Base-by-base conservation (phyloP, 805 yeast species). In the Sugiyamaella valdiviana region DNA sequence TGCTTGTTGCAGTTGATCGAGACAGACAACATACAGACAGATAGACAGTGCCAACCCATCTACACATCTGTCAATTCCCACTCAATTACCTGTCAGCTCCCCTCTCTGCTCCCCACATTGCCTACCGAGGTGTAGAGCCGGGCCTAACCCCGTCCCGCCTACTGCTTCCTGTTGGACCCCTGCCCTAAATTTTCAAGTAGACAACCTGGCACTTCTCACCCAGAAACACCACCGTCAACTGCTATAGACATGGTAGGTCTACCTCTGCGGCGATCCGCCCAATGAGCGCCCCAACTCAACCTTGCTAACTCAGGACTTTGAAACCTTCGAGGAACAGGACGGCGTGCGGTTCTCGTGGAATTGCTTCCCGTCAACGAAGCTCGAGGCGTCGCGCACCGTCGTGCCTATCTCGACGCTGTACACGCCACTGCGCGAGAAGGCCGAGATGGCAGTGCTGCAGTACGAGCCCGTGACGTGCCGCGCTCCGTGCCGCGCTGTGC, bases 391-490 rank as follows among this genome's bases (percentile, higher is more conserved):
- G 59, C 84, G 93, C 57, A 84, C 89, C 61, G 95, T 91, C 16
- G 90, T 93, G 26, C 99, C 99, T 10, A 82, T 93, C 35, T 95
- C 97, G 38, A 83, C 96, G 48, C 71, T 93, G 53, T 93, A 89
- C 73, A 90, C 97, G n/a, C 99, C 99, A 6, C 76, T 93, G 58
- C 80, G 87, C 60, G 79, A 79, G 50, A 78, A 85, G 56, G 84
- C 83, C 51, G 89, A 83, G 54, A 72, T 88, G 53, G 83, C 87
- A 15, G 69, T 85, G 46, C 88, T 91, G 49, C 78, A 78, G 59
- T 88, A 89, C 67, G 96, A 90, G 65, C 97, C 97, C 10, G 80
- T 82, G 45, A 69, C 79, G 39, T 90, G 97, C 70, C 76, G 89
- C 47, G 77, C 81, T 21, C 79, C 80, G 50, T 93, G 99, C 75